Conservation (phyloP, 2,329 filamentous ascomycete genomes). For the Coniochaeta sp. region DNA sequence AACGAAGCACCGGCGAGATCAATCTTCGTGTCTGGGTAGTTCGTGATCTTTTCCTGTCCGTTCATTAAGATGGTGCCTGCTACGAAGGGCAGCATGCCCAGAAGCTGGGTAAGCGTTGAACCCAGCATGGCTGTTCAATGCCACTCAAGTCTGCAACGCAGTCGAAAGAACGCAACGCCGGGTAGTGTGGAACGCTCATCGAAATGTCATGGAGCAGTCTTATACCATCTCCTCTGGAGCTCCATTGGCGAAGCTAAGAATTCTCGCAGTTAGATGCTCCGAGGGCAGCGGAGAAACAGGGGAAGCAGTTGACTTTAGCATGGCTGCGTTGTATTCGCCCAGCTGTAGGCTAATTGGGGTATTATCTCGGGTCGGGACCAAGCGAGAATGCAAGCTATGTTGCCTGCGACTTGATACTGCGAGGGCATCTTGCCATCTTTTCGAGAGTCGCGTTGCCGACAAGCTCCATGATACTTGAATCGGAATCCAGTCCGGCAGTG, state of each 20-base stretch:
- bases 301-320: not conserved
- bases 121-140: slow-evolving; percentile 9
- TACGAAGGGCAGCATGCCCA: slow-evolving; percentile 13
- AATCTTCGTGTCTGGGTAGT: slow-evolving; percentile 33
- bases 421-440: not conserved
- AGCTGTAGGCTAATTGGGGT: not conserved
- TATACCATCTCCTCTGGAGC: not conserved
- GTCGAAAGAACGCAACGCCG: not conserved
- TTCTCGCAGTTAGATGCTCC: not conserved
- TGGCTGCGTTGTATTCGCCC: not conserved
- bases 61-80: slow-evolving; percentile 31
- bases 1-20: slow-evolving; percentile 23
- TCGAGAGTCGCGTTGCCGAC: not conserved
- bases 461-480: not conserved
- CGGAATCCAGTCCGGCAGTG: not conserved
- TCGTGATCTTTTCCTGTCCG: slow-evolving; percentile 30
- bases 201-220: too few relatives aligned
- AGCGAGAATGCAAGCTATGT: not conserved
- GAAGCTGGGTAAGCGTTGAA: slow-evolving; percentile 10
- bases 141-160: not conserved
- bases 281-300: not conserved
- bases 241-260: not conserved
- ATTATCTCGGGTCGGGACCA: not conserved
- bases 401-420: not conserved
- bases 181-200: not conserved